Conservation (phyloP, 495 filamentous ascomycete species). For the Penicillium goetzii region DNA sequence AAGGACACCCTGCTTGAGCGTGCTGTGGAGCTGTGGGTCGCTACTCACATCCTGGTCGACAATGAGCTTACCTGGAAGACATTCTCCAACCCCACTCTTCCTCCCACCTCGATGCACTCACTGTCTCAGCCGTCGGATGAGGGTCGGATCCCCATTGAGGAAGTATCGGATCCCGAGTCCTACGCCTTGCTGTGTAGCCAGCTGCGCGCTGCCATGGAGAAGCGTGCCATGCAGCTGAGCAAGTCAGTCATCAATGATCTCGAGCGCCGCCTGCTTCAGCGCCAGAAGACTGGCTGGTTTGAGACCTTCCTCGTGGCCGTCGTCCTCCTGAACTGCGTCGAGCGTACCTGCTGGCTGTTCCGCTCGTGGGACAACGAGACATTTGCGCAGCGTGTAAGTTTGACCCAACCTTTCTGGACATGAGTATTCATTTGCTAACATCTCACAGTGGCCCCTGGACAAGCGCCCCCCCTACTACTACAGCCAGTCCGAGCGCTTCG, state of each 20-base stretch:
- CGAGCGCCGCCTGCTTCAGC: conserved; percentile 72
- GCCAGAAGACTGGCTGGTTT: conserved; percentile 71
- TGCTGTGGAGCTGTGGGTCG: conserved; percentile 75
- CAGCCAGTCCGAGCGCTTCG: conserved; percentile 72
- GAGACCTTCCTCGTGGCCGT: conserved; percentile 75
- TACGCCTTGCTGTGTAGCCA: conserved; percentile 66
- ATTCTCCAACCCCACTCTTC: conserved; percentile 52
- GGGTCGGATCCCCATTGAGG: conserved; percentile 49
- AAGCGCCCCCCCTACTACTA: conserved; percentile 66
- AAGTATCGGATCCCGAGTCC: conserved; percentile 48
- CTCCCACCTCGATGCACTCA: conserved; percentile 47
- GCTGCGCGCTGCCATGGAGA: conserved; percentile 73
- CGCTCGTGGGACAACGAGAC: conserved; percentile 70
- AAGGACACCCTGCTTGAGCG: conserved; percentile 67
- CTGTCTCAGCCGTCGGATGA: conserved; percentile 47
- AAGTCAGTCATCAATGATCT: conserved; percentile 74
- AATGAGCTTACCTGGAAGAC: conserved; percentile 69
- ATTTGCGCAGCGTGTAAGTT: conserved; percentile 45
- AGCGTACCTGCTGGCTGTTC: conserved; percentile 84
- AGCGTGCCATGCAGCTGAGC: conserved; percentile 66
- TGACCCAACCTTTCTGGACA: not conserved
- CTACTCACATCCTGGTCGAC: conserved; percentile 72
- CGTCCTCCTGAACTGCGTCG: conserved; percentile 76
- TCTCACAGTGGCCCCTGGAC: conserved; percentile 68
- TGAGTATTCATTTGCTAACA: not conserved